Evolutionary conservation across 768 basidiomycete genomes (phyloP), one percentile per base, ranked within the genome.

Genomic region (Amanita subjunquillea): DNA sequence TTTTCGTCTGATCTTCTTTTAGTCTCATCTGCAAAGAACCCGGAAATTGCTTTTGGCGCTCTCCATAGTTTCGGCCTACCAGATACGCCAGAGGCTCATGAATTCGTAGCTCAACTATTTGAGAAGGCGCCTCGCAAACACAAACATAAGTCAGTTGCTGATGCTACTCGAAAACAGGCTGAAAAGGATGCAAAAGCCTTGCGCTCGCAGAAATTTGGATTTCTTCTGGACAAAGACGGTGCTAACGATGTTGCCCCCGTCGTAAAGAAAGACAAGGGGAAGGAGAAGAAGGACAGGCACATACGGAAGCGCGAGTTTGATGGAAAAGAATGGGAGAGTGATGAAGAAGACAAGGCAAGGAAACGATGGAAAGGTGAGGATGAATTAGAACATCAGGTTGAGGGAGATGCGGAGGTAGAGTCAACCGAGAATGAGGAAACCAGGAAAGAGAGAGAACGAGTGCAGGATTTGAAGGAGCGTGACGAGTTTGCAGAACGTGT

Each of bases 401-500:
- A 76, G 20, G 71, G 73, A 44, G 70, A 69, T 38, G 66, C 65
- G 55, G 66, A 69, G 39, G 59, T 74, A 48, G 80, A 81, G 34
- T 48, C 67, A 8, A 68, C 66, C 42, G 88, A 95, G 66, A 92
- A 91, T 52, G 83, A 87, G 59, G 85, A 82, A 0, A 69, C 67
- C 23, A 75, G 84, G 46, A 78, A 63, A 58, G 92, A 91, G 67
- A 71, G 79, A 36, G 86, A 94, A 61, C 76, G 90, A 22, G 51
- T 82, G 44, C 79, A 86, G 62, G 96, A 99, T 59, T 55, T 89
- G 17, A 75, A 78, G 56, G 95, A 96, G 56, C 76, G 96, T 55
- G 96, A 99, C 65, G 95, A 85, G 13, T 96, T 99, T 59, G 87
- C 95, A 4, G 85, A 91, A 56, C 84, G 96, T 3, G 78, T 99